phyloP scores from a whole-genome alignment of 129 eudicot genomes.

The Pseudognaphalium luteoalbum region DNA sequence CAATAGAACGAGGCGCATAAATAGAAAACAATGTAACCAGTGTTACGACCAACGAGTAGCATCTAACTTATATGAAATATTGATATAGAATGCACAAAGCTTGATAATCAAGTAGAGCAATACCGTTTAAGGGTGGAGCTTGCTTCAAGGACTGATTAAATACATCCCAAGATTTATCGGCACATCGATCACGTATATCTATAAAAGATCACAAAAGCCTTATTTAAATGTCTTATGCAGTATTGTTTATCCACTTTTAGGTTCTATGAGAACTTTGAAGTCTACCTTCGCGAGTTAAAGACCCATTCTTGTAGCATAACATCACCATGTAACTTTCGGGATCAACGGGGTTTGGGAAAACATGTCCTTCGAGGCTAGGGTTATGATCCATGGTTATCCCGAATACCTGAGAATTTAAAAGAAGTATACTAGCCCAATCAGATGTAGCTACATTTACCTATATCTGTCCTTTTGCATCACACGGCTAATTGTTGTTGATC shows the following conservation, averaged over 20 bases:
- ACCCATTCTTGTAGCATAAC: conserved; percentile 88
- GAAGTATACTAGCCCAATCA: not conserved
- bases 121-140: conserved; percentile 83
- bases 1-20: not conserved
- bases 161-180: conserved; percentile 86
- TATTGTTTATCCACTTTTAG: conserved; percentile 2
- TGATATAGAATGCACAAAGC: not conserved
- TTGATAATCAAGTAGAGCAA: conserved; percentile 25
- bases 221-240: conserved; percentile 5
- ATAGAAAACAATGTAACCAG: not conserved
- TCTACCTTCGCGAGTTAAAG: conserved; percentile 93
- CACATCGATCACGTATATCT: conserved; percentile 81
- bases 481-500: not conserved
- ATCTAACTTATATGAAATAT: not conserved
- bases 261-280: not conserved
- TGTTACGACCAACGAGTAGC: not conserved
- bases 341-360: conserved; percentile 93
- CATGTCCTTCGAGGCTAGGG: conserved; percentile 85
- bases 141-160: conserved; percentile 65
- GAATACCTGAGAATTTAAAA: conserved; percentile 50
- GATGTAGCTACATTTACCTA: not conserved
- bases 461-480: not conserved
- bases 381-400: conserved; percentile 78
- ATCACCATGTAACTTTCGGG: conserved; percentile 86
- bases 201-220: conserved; percentile 23